Evolutionary conservation across 257 asterid species (phyloP).

Genomic region (Ballota nigra): DNA sequence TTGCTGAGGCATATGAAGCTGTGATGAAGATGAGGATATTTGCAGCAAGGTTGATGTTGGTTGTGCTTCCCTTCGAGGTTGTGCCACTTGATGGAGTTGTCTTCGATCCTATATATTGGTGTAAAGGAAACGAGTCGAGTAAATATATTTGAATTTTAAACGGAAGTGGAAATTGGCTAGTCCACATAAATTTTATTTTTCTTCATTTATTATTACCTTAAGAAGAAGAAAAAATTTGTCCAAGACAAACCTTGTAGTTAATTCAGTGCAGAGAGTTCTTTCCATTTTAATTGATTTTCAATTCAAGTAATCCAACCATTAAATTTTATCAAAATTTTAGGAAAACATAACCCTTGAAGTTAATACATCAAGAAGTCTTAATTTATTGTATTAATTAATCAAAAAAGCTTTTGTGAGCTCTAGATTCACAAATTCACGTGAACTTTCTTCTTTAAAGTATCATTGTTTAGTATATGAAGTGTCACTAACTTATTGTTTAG

Average conservation of each 20-base stretch:
- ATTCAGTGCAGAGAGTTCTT: neutral
- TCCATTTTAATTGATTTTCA: neutral
- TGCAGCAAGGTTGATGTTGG: conserved; percentile 20
- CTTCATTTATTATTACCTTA: neutral
- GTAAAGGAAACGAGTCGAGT: conserved; percentile 12
- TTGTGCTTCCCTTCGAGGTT: conserved; percentile 32
- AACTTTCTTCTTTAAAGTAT: no score
- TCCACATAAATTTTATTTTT: no score
- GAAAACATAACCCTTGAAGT: no score
- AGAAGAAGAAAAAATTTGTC: no score
- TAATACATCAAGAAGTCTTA: no score
- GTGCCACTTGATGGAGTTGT: conserved; percentile 33
- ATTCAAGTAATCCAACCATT: no score
- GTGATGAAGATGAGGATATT: conserved; percentile 35
- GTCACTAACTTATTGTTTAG: no score
- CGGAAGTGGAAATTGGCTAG: neutral
- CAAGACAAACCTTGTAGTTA: neutral
- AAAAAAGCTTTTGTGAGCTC: no score
- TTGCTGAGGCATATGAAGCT: conserved; percentile 33
- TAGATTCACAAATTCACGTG: no score
- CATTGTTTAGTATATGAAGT: no score
- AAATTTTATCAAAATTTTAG: no score
- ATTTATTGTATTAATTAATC: no score
- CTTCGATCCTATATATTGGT: conserved; percentile 40
- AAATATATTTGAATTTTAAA: neutral